A percentile compares a stretch with the other conserved stretches of the same genome.
phyloP scores from a whole-genome alignment of 2,329 filamentous ascomycete genomes.

The Phialophora expanda region DNA sequence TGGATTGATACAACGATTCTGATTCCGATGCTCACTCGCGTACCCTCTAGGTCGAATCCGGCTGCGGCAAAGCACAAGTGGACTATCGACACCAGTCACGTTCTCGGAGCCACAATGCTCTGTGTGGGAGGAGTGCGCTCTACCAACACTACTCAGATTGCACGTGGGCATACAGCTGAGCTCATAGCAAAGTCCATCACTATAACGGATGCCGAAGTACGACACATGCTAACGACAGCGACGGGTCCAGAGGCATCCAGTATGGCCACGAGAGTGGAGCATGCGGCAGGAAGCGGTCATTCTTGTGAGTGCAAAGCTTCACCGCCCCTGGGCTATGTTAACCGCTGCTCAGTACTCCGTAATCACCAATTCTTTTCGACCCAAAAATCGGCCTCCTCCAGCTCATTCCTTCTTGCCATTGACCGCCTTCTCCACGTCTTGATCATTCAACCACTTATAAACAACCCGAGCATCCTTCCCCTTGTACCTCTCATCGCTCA shows the following conservation, averaged over 20 bases:
- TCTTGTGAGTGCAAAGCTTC: neutral
- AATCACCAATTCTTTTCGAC: neutral
- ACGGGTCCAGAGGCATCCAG: neutral
- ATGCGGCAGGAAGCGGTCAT: neutral
- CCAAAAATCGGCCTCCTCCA: neutral
- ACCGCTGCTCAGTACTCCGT: neutral
- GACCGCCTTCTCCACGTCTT: conserved; percentile 18
- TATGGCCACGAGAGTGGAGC: neutral
- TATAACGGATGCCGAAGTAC: neutral
- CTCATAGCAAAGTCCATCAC: neutral
- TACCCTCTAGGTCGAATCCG: no score
- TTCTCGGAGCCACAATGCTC: neutral
- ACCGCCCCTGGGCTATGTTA: neutral
- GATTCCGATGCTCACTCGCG: neutral
- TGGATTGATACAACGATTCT: neutral
- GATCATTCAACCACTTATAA: conserved; percentile 60
- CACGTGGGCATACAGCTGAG: neutral
- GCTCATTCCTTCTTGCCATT: conserved; percentile 10
- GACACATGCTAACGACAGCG: neutral
- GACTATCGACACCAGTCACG: neutral
- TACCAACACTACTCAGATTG: neutral
- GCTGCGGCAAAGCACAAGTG: neutral
- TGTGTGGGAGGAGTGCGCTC: neutral
- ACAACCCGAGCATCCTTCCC: conserved; percentile 64
- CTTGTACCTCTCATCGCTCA: conserved; percentile 57